phyloP scores from a whole-genome alignment of 164 flowering plant genomes.

The Taxillus chinensis region DNA sequence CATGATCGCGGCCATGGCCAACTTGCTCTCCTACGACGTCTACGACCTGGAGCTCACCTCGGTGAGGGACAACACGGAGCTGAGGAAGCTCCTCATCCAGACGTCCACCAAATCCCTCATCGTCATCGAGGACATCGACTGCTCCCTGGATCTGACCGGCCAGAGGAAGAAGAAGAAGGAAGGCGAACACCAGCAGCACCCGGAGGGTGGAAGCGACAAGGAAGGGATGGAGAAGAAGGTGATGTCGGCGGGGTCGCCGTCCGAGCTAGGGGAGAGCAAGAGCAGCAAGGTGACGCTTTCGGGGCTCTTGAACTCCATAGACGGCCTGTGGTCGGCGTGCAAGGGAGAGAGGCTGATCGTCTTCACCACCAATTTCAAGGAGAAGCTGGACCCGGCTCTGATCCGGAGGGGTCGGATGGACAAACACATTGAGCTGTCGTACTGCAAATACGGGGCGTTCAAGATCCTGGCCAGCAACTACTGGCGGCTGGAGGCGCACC shows the following conservation, averaged over 20 bases:
- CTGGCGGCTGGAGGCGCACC: background rate
- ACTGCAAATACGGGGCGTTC: background rate
- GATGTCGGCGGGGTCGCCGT: background rate
- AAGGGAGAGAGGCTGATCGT: constrained; percentile 3
- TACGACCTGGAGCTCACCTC: constrained; percentile 3
- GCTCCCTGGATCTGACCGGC: constrained; percentile 1
- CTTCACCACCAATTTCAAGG: constrained; percentile 8
- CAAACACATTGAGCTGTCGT: constrained; percentile 1
- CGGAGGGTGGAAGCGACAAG: background rate
- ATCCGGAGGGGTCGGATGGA: constrained; percentile 6
- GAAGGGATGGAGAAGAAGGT: background rate
- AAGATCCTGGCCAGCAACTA: background rate
- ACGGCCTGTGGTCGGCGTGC: constrained; percentile 11
- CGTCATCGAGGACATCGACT: constrained; percentile 9
- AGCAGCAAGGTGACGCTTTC: constrained; percentile 8
- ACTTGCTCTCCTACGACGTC: background rate
- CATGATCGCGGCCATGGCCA: constrained; percentile 8
- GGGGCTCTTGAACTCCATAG: constrained; percentile 5
- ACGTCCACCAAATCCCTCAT: background rate
- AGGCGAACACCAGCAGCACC: background rate
- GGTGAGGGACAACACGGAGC: constrained; percentile 4
- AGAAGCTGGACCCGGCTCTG: constrained; percentile 9
- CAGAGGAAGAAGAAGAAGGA: background rate
- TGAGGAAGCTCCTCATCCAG: constrained; percentile 1
- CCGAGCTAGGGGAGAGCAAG: background rate